phyloP scores from a whole-genome alignment of 2,329 filamentous ascomycete species.

The Ophiocordyceps camponoti-rufipedis region DNA sequence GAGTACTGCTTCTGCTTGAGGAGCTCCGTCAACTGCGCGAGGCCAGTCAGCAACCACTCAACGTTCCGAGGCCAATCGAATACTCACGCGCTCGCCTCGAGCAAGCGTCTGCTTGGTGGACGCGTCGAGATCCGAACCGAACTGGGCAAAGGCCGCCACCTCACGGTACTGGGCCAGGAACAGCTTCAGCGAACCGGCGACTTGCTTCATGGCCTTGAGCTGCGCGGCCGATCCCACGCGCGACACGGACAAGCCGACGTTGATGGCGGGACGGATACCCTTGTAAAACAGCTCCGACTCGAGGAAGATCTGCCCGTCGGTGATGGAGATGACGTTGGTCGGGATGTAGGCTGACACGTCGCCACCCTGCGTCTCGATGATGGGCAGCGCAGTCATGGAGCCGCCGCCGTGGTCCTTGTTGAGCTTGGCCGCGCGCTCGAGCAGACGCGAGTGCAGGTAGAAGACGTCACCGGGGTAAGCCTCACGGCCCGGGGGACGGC shows the following conservation, averaged over 20 bases:
- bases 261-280: slow-evolving; percentile 98
- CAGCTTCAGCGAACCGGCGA: slow-evolving; percentile 97
- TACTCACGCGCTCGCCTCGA: slow-evolving; percentile 90
- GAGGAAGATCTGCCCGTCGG: slow-evolving; percentile 99
- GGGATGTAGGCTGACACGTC: slow-evolving; percentile 99
- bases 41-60: slow-evolving; percentile 5
- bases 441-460: slow-evolving; percentile 97
- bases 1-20: slow-evolving; percentile 99
- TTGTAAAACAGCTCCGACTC: slow-evolving; percentile 99
- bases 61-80: slow-evolving; percentile 1
- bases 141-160: slow-evolving; percentile 97
- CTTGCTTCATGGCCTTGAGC: slow-evolving; percentile 99
- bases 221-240: slow-evolving; percentile 99
- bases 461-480: slow-evolving; percentile 98
- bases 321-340: slow-evolving; percentile 99
- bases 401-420: slow-evolving; percentile 88
- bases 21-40: slow-evolving; percentile 63
- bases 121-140: slow-evolving; percentile 98
- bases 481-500: slow-evolving; percentile 96
- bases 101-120: slow-evolving; percentile 95
- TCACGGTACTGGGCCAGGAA: slow-evolving; percentile 99
- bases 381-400: slow-evolving; percentile 87
- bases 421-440: slow-evolving; percentile 99
- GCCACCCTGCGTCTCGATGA: slow-evolving; percentile 99
- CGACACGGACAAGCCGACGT: slow-evolving; percentile 99